A percentile compares a stretch with the other conserved stretches of the same genome.
Evolutionary conservation across 257 asterid genomes (phyloP).

Genomic region (Rhazya stricta): DNA sequence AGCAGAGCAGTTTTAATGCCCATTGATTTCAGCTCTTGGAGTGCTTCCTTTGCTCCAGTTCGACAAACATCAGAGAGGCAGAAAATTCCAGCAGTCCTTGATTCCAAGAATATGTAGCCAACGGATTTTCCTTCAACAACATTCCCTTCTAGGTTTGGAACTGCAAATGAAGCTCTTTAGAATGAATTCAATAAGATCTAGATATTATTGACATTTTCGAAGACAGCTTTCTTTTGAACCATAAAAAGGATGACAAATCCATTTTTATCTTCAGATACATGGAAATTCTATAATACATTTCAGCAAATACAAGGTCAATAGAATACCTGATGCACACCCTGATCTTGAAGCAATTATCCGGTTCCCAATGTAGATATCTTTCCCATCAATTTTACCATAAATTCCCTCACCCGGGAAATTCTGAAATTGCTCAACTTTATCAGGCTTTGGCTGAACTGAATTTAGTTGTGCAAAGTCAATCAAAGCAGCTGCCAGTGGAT

Average conservation of each 20-base stretch:
- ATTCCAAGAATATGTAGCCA: conserved; percentile 56
- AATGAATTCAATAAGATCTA: conserved; percentile 1
- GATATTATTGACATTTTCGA: neutral
- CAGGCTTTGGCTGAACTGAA: conserved; percentile 57
- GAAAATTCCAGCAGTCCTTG: conserved; percentile 56
- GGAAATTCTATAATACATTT: neutral
- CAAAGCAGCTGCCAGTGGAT: conserved; percentile 83
- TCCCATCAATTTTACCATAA: conserved; percentile 55
- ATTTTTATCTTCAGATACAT: neutral
- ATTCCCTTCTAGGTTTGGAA: conserved; percentile 50
- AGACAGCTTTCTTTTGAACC: neutral
- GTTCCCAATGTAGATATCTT: conserved; percentile 59
- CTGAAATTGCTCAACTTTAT: conserved; percentile 49
- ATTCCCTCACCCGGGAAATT: conserved; percentile 92
- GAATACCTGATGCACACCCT: conserved; percentile 57
- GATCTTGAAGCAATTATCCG: conserved; percentile 57
- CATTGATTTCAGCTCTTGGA: conserved; percentile 47
- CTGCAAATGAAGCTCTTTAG: conserved; percentile 28
- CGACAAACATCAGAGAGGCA: conserved; percentile 66
- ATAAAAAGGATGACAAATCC: neutral
- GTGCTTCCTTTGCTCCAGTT: conserved; percentile 79
- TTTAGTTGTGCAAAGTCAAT: conserved; percentile 46
- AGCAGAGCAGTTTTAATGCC: conserved; percentile 80
- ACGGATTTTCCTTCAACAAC: conserved; percentile 53
- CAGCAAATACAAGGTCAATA: neutral